A percentile compares a stretch with the other conserved stretches of the same genome.
phyloP scores from a whole-genome alignment of 129 eudicot species.

The Logfia minima region DNA sequence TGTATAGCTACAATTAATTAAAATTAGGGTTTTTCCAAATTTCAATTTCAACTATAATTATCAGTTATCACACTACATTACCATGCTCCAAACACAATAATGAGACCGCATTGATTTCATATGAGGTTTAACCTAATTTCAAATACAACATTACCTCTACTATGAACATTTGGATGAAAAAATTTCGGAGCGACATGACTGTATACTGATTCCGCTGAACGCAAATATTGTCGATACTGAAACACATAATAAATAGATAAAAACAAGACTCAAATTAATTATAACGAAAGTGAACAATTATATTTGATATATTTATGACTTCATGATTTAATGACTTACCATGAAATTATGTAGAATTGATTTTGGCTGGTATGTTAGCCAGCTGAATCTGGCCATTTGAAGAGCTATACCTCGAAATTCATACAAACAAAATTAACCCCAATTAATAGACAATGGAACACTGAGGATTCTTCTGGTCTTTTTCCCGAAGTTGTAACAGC shows the following conservation, averaged over 20 bases:
- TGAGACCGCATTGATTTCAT: background rate
- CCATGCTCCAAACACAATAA: background rate
- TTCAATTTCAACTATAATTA: background rate
- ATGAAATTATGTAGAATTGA: background rate
- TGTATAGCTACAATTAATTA: background rate
- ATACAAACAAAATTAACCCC: background rate
- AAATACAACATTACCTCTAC: constrained; percentile 27
- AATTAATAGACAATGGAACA: background rate
- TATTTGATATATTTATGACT: background rate
- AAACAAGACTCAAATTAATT: constrained; percentile 15
- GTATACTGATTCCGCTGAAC: constrained; percentile 26
- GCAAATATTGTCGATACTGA: constrained; percentile 38
- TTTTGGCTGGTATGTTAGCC: background rate
- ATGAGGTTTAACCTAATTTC: background rate
- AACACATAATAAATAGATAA: background rate
- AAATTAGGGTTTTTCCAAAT: constrained; percentile 21
- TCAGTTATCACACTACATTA: constrained; percentile 3
- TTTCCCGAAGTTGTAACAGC: background rate
- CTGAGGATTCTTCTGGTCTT: background rate
- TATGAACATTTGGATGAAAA: constrained; percentile 20
- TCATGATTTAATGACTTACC: background rate
- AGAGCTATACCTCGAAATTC: background rate
- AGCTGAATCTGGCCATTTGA: background rate
- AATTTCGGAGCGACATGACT: constrained; percentile 21
- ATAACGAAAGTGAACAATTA: background rate